phyloP scores from a whole-genome alignment of 371 early-diverging fungal species.

The Mortierella sp. region DNA sequence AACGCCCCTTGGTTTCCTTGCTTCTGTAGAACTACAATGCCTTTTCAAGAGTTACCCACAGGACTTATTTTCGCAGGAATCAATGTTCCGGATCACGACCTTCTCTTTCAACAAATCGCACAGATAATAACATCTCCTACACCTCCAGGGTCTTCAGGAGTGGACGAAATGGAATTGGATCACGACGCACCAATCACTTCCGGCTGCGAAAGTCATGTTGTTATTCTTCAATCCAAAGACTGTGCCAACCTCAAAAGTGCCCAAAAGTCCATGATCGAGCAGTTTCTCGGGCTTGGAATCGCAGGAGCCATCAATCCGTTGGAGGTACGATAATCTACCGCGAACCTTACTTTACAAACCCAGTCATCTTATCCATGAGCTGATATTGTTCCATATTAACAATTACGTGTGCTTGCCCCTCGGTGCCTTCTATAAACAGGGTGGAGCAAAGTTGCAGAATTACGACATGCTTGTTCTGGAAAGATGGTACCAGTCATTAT shows the following conservation, averaged over 20 bases:
- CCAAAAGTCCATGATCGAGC: constrained; percentile 74
- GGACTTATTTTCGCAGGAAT: constrained; percentile 77
- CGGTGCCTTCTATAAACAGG: background rate
- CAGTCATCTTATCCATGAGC: background rate
- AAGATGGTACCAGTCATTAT: constrained; percentile 73
- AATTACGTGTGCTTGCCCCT: background rate
- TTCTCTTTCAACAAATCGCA: constrained; percentile 51
- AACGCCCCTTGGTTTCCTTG: background rate
- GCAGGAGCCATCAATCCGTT: constrained; percentile 44
- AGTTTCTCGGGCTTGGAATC: constrained; percentile 61
- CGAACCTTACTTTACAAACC: constrained; percentile 9
- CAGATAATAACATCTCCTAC: constrained; percentile 28
- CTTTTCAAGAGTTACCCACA: constrained; percentile 76
- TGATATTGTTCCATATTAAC: background rate
- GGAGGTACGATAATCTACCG: constrained; percentile 34
- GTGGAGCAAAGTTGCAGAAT: constrained; percentile 57
- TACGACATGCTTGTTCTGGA: constrained; percentile 76
- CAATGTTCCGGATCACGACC: constrained; percentile 63
- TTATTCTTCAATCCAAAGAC: constrained; percentile 76
- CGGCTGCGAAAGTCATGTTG: constrained; percentile 63
- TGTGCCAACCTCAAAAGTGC: constrained; percentile 70
- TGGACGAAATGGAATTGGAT: background rate
- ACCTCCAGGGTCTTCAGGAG: background rate
- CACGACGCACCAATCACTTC: background rate
- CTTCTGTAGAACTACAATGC: constrained; percentile 54